A percentile compares a stretch with the other conserved stretches of the same genome.
Conservation (phyloP, 2,329 filamentous ascomycete species). For the Parafenestella ontariensis region DNA sequence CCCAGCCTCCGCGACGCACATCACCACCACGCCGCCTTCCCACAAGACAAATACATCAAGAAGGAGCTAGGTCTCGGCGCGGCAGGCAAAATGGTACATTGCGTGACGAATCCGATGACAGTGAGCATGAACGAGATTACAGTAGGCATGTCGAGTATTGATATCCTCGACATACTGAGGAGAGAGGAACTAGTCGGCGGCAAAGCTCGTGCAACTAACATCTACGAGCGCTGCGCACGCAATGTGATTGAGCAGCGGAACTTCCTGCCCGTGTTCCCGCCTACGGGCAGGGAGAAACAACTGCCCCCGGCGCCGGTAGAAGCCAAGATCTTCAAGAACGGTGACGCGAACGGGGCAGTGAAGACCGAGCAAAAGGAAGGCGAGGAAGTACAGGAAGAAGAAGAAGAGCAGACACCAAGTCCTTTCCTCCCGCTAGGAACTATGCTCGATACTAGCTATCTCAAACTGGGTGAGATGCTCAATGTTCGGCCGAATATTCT, state of each 20-base stretch:
- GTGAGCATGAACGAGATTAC: constrained; percentile 87
- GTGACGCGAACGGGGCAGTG: constrained; percentile 24
- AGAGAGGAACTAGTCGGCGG: constrained; percentile 72
- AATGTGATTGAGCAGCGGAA: constrained; percentile 89
- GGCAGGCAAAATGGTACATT: constrained; percentile 67
- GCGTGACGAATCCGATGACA: constrained; percentile 91
- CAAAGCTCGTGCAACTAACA: constrained; percentile 62
- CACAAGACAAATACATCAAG: constrained; percentile 73
- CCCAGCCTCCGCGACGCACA: constrained; percentile 85
- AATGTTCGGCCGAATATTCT: constrained; percentile 85
- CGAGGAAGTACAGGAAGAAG: constrained; percentile 58
- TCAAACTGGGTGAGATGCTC: constrained; percentile 91
- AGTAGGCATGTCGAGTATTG: constrained; percentile 81
- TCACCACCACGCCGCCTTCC: constrained; percentile 86
- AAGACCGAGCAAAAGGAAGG: constrained; percentile 33
- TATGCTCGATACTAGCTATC: constrained; percentile 80
- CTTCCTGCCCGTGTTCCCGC: constrained; percentile 89
- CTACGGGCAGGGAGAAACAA: constrained; percentile 72
- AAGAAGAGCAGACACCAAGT: constrained; percentile 59
- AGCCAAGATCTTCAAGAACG: constrained; percentile 62
- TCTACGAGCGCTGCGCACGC: constrained; percentile 74
- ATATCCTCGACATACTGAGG: constrained; percentile 82
- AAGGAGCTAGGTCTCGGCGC: constrained; percentile 75
- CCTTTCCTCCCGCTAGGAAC: constrained; percentile 64
- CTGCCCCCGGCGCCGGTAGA: constrained; percentile 53